These are phyloP conservation scores for Capronia coronata DNA, from an alignment of 2,329 filamentous ascomycete species.

Conservation along the genomic window DNA sequence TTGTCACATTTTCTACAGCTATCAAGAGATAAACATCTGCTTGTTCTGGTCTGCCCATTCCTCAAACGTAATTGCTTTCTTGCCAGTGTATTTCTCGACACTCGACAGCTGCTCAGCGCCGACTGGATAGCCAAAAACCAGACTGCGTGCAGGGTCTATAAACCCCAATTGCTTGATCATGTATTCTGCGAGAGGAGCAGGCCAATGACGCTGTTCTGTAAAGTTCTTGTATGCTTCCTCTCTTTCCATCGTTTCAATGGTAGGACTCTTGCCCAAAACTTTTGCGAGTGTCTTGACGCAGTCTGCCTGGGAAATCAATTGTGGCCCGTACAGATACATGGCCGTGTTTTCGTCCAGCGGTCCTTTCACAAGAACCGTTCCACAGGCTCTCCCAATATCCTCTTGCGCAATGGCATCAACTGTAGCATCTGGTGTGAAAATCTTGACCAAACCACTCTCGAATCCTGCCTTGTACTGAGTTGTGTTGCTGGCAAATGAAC, in stretches of 20 bases:
- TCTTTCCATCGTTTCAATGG: slow-evolving; percentile 23
- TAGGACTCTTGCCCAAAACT: slow-evolving; percentile 33
- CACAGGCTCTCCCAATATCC: slow-evolving; percentile 44
- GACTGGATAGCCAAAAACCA: slow-evolving; percentile 11
- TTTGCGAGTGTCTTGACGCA: slow-evolving; percentile 30
- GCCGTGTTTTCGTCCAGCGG: slow-evolving; percentile 29
- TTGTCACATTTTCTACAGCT: background rate
- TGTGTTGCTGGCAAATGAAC: slow-evolving; percentile 42
- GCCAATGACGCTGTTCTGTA: slow-evolving; percentile 15
- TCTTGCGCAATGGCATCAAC: slow-evolving; percentile 39
- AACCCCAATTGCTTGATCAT: slow-evolving; percentile 13
- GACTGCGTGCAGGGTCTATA: slow-evolving; percentile 1
- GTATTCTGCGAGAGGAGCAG: slow-evolving; percentile 24
- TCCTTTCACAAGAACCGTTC: slow-evolving; percentile 36
- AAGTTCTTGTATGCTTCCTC: slow-evolving; percentile 29
- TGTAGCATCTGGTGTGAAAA: slow-evolving; percentile 30
- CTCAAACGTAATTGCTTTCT: slow-evolving; percentile 30
- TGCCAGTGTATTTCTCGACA: slow-evolving; percentile 33
- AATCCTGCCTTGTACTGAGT: slow-evolving; percentile 29
- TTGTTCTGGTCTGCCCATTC: slow-evolving; percentile 35
- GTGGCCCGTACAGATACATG: slow-evolving; percentile 37
- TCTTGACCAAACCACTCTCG: slow-evolving; percentile 29
- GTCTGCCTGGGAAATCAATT: slow-evolving; percentile 33
- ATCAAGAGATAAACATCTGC: slow-evolving; percentile 22
- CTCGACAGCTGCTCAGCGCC: slow-evolving; percentile 29